Conservation (phyloP, 148 eudicot species). For the Hydrangea macrophylla region DNA sequence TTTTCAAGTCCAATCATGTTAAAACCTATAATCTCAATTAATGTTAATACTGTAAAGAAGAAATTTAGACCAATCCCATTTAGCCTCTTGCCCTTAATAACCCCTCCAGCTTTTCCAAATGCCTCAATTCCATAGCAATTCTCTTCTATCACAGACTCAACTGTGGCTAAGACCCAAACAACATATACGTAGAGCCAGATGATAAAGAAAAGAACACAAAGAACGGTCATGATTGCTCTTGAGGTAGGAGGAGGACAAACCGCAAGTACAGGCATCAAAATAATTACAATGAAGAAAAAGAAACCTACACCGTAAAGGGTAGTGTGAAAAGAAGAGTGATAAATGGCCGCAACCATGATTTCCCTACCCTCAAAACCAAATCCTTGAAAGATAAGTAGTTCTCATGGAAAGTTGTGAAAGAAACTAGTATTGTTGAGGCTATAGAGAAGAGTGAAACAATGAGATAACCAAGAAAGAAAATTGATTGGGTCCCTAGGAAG, state of each 20-base stretch:
- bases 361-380: too few relatives aligned
- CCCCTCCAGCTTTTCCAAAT: constrained; percentile 17
- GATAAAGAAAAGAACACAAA: neutral
- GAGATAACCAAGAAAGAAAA: too few relatives aligned
- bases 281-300: too few relatives aligned
- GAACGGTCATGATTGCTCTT: neutral
- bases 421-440: too few relatives aligned
- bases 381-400: too few relatives aligned
- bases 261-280: neutral
- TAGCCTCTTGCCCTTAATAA: constrained; percentile 28
- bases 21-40: neutral
- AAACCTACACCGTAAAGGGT: too few relatives aligned
- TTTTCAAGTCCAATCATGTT: constrained; percentile 12
- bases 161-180: constrained; percentile 13
- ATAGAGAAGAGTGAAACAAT: too few relatives aligned
- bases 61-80: constrained; percentile 25
- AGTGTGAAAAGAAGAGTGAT: too few relatives aligned
- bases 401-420: too few relatives aligned
- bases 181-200: constrained; percentile 5
- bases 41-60: neutral
- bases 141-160: constrained; percentile 35
- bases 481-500: too few relatives aligned
- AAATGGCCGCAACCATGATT: too few relatives aligned
- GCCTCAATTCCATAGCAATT: constrained; percentile 22
- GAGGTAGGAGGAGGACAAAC: neutral